A percentile compares a stretch with the other conserved stretches of the same genome.
phyloP scores from a whole-genome alignment of 2,329 filamentous ascomycete genomes.

The Trichoderma sp. region DNA sequence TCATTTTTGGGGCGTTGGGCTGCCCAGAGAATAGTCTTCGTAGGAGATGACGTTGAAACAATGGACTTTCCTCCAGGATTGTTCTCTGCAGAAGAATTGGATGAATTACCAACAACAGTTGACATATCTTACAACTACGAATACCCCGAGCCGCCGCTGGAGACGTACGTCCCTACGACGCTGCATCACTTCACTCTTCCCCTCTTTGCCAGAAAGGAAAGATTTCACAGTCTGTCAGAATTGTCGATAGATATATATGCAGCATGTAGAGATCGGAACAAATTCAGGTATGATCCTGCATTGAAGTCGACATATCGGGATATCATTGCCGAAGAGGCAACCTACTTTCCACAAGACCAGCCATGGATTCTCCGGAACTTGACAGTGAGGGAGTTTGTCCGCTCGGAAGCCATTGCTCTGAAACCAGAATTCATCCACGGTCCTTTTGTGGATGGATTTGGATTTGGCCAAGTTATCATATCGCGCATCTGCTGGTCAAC shows the following conservation, averaged over 20 bases:
- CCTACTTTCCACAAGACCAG: neutral
- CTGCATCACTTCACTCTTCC: neutral
- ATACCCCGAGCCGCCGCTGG: too few relatives aligned
- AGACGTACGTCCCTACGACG: neutral
- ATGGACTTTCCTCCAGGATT: slow-evolving; percentile 10
- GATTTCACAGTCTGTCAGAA: neutral
- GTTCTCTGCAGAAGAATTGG: slow-evolving; percentile 13
- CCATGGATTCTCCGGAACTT: slow-evolving; percentile 21
- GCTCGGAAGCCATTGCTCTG: slow-evolving; percentile 18
- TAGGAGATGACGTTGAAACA: slow-evolving; percentile 6
- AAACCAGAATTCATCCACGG: slow-evolving; percentile 18
- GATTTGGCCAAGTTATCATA: slow-evolving; percentile 20
- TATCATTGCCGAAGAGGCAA: neutral
- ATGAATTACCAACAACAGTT: neutral
- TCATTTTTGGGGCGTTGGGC: slow-evolving; percentile 5
- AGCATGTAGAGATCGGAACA: neutral
- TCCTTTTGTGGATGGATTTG: slow-evolving; percentile 4
- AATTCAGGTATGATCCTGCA: neutral
- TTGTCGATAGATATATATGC: neutral
- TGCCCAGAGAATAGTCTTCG: slow-evolving; percentile 12
- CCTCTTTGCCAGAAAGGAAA: neutral
- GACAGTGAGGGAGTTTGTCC: slow-evolving; percentile 19
- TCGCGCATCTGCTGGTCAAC: slow-evolving; percentile 21
- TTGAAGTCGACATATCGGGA: neutral
- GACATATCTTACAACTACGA: neutral